Conservation (phyloP, 768 basidiomycete genomes). For the Suillus luteus region DNA sequence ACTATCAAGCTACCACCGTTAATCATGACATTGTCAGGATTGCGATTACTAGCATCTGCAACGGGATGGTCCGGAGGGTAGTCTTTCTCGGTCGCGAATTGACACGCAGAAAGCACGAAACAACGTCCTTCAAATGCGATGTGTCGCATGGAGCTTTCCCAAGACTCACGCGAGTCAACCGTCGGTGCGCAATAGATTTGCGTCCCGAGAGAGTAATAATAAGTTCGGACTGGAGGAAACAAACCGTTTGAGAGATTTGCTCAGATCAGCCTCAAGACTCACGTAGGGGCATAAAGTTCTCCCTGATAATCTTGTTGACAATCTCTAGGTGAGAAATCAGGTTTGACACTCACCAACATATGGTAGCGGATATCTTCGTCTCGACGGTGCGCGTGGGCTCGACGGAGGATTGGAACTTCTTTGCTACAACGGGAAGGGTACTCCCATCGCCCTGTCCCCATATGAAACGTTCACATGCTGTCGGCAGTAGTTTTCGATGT, state of each 20-base stretch:
- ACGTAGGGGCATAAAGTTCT: constrained; percentile 71
- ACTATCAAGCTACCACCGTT: constrained; percentile 65
- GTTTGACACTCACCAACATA: constrained; percentile 51
- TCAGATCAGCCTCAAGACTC: constrained; percentile 22
- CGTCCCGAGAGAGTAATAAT: constrained; percentile 60
- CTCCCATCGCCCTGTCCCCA: constrained; percentile 64
- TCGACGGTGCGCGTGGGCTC: constrained; percentile 26
- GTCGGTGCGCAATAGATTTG: constrained; percentile 69
- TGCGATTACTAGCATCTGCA: constrained; percentile 36
- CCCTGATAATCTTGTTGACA: constrained; percentile 41
- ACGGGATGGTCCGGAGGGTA: constrained; percentile 52
- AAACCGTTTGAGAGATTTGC: background rate
- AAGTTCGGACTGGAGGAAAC: constrained; percentile 47
- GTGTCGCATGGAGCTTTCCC: constrained; percentile 60
- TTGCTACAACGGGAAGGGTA: constrained; percentile 51
- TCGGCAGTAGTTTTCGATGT: constrained; percentile 67
- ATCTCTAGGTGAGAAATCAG: background rate
- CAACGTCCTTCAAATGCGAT: constrained; percentile 71
- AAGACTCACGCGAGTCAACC: constrained; percentile 57
- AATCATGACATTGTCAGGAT: constrained; percentile 55
- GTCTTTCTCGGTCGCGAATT: constrained; percentile 56
- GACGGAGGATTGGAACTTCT: constrained; percentile 34
- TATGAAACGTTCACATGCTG: constrained; percentile 57
- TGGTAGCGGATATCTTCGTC: constrained; percentile 55
- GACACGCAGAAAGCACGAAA: constrained; percentile 66